Conservation (phyloP, 257 asterid species). For the Nicotiana knightiana region DNA sequence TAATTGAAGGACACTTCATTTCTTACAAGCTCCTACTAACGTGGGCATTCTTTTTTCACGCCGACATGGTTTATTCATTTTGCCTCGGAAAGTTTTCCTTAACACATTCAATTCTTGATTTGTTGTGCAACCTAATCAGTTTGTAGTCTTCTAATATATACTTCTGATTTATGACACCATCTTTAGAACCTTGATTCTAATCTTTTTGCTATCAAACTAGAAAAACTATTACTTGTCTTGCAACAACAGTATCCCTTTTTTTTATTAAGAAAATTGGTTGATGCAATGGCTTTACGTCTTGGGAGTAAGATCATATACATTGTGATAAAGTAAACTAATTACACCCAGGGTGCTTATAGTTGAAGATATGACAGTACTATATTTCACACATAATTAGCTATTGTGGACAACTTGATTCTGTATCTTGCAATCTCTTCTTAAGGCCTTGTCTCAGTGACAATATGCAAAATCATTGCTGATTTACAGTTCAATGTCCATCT, state of each 20-base stretch:
- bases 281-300: neutral
- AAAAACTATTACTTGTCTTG: neutral
- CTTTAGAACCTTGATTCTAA: neutral
- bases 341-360: neutral
- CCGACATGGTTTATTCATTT: neutral
- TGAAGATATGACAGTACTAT: neutral
- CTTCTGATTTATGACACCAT: neutral
- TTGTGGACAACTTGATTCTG: neutral
- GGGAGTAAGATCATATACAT: neutral
- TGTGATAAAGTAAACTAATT: neutral
- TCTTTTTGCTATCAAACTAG: neutral
- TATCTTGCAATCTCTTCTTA: neutral
- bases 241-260: neutral
- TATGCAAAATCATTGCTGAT: neutral
- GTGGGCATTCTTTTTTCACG: constrained; percentile 25
- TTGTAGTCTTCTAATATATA: neutral
- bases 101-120: neutral
- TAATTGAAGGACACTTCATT: too few relatives aligned
- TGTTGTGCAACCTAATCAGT: neutral
- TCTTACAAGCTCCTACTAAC: too few relatives aligned
- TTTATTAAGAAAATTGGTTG: neutral
- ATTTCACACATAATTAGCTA: neutral
- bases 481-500: neutral
- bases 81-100: neutral
- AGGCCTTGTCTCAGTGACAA: neutral